Percentiles rank a stretch among this genome's conserved stretches.
Conservation (phyloP, 495 filamentous ascomycete genomes). For the Rhypophila decipiens region DNA sequence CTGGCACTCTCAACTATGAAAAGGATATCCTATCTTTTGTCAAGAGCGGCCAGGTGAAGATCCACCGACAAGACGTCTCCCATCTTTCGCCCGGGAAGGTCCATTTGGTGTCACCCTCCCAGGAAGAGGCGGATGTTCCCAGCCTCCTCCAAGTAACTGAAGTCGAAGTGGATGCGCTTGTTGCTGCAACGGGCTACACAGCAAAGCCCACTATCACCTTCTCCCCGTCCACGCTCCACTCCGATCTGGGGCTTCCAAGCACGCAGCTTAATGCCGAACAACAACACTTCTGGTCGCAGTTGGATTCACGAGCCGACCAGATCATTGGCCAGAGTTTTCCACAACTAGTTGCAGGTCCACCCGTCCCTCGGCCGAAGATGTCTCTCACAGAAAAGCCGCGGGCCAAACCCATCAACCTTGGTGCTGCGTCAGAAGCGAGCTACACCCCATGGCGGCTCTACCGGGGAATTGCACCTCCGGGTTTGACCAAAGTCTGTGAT, state of each 20-base stretch:
- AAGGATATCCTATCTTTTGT: slow-evolving; percentile 56
- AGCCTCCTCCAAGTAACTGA: no score
- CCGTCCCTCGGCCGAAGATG: no score
- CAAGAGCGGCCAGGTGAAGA: slow-evolving; percentile 47
- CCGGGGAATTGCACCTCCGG: slow-evolving; percentile 61
- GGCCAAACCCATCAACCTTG: slow-evolving; percentile 1
- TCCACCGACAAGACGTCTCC: slow-evolving; percentile 58
- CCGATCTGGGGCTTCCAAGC: slow-evolving; percentile 13
- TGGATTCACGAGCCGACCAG: slow-evolving; percentile 42
- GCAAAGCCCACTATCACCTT: slow-evolving; percentile 14
- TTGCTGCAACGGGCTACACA: slow-evolving; percentile 57
- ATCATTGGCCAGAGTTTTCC: slow-evolving; percentile 56
- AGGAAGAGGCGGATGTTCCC: slow-evolving; percentile 32
- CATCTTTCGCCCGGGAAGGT: slow-evolving; percentile 46
- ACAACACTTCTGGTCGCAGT: slow-evolving; percentile 8
- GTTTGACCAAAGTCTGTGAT: no score
- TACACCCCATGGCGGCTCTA: slow-evolving; percentile 45
- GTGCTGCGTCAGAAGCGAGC: slow-evolving; percentile 2
- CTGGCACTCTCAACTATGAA: slow-evolving; percentile 61
- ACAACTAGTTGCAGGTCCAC: slow-evolving; percentile 32
- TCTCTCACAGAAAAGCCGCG: no score
- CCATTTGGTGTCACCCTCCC: slow-evolving; percentile 12
- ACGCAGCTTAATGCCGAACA: slow-evolving; percentile 4
- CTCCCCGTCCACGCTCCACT: neutral
- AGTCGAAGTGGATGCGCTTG: slow-evolving; percentile 52